A percentile compares a stretch with the other conserved stretches of the same genome.
These are phyloP conservation scores for Scytalidium lignicola DNA, from an alignment of 2,329 filamentous ascomycete species.

Conservation along the genomic window DNA sequence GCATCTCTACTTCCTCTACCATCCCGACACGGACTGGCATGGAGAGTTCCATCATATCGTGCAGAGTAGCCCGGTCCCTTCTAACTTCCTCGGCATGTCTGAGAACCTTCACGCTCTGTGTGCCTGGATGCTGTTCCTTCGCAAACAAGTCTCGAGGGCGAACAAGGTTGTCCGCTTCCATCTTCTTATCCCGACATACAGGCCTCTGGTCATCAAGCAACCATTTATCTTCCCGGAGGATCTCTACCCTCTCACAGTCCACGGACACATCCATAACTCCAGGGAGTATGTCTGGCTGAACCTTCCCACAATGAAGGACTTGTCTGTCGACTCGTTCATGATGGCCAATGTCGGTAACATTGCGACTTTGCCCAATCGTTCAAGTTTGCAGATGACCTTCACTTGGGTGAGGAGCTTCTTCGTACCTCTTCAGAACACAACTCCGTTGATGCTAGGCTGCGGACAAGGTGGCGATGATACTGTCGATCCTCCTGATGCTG, in stretches of 20 bases:
- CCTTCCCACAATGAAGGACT: constrained; percentile 18
- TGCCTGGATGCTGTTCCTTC: constrained; percentile 30
- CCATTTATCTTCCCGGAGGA: constrained; percentile 31
- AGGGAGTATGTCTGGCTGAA: constrained; percentile 34
- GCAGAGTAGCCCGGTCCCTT: constrained; percentile 28
- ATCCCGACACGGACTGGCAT: constrained; percentile 38
- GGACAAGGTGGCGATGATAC: neutral
- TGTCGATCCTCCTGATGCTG: neutral
- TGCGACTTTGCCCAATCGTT: neutral
- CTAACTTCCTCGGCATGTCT: constrained; percentile 34
- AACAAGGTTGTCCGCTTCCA: constrained; percentile 27
- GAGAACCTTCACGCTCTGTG: constrained; percentile 36
- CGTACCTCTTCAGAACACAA: neutral
- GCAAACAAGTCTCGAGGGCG: constrained; percentile 17
- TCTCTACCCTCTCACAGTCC: constrained; percentile 33
- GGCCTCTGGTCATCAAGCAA: constrained; percentile 33
- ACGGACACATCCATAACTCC: constrained; percentile 35
- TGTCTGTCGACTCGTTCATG: neutral
- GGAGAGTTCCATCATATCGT: constrained; percentile 34
- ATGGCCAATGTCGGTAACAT: neutral
- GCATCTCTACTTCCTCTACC: constrained; percentile 37
- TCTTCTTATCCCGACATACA: constrained; percentile 35
- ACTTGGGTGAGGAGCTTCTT: neutral
- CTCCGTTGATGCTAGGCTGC: neutral
- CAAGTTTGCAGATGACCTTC: neutral